Conservation (phyloP, 306 rosid species). For the Medicago arabica region DNA sequence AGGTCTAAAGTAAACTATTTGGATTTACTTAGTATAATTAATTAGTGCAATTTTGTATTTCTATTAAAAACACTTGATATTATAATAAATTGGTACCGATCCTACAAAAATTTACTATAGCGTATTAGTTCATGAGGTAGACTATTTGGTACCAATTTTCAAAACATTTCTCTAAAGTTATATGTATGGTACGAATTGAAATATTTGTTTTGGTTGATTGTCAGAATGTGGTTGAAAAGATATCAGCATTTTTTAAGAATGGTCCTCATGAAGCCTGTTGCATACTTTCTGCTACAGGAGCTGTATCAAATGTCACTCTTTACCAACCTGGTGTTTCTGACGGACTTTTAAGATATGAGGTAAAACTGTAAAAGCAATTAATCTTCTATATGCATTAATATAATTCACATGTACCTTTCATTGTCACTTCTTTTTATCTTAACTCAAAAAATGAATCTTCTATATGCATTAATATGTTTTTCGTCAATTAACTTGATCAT, state of each 20-base stretch:
- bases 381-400: slow-evolving; percentile 10
- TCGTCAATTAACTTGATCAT: too few species aligned
- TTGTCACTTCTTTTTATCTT: background rate
- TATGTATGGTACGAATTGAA: background rate
- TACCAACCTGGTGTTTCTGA: slow-evolving; percentile 25
- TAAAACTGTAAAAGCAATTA: slow-evolving; percentile 32
- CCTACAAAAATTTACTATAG: too few species aligned
- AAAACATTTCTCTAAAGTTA: too few species aligned
- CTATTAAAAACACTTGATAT: too few species aligned
- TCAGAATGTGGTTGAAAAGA: slow-evolving; percentile 51
- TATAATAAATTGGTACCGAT: too few species aligned
- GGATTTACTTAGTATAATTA: too few species aligned
- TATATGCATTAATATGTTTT: too few species aligned
- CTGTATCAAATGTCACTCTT: slow-evolving; percentile 46
- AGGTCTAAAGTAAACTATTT: too few species aligned
- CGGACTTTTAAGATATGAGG: slow-evolving; percentile 49
- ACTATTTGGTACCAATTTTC: too few species aligned
- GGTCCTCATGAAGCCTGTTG: slow-evolving; percentile 41
- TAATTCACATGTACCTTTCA: background rate
- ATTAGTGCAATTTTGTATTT: too few species aligned
- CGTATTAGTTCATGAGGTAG: too few species aligned
- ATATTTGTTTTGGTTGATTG: slow-evolving; percentile 27
- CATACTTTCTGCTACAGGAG: slow-evolving; percentile 60
- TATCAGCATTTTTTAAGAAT: slow-evolving; percentile 28
- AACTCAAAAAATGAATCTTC: too few species aligned